Evolutionary conservation across 2,329 filamentous ascomycete genomes (phyloP), one percentile per base, ranked within the genome.

Genomic region (Fusarium tjaetaba): DNA sequence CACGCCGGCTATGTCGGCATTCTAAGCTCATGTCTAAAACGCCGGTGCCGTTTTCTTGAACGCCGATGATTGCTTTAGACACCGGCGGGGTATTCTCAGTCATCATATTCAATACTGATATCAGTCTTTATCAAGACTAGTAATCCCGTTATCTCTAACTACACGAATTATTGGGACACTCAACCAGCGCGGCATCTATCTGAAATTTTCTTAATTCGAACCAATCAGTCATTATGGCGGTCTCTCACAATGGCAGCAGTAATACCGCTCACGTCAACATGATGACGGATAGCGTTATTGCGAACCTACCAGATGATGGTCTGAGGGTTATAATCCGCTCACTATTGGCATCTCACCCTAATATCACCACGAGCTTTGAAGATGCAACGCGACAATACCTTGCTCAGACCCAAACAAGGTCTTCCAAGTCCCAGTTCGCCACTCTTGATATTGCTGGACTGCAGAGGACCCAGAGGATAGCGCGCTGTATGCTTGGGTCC

Each of bases 121-220:
- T 39, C 51, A 53, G 2, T 4, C 34, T 28, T 2, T 36, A 53
- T 39, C 34, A 53, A 39, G 34, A 24, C 20, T 28, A 28, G 34
- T 22, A n/a, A 3, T n/a, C 1, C 13, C 14, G 14, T 53, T 39
- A 53, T 53, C 34, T 53, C 7, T 1, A 16, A 16, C 16, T 2
- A 1, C 2, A 20, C 16, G 2, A 11, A 3, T 14, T 4, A 34
- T 1, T 7, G 14, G 14, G 11, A 24, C 2, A 7, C 9, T 14
- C 16, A 34, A 14, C 3, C 0, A 5, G 18, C 11, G 0, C 1
- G 15, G 0, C 3, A 4, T 2, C 28, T 5, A 20, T 14, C 45
- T 26, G 0, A 26, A 2, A 0, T 6, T 16, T 10, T 24, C 1
- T 4, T 10, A 48, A 10, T 49, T 32, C 2, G 11, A 1, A 18